These are phyloP conservation scores for Pythium brassicae DNA, from an alignment of 352 stramenopile species.

Conservation along the genomic window DNA sequence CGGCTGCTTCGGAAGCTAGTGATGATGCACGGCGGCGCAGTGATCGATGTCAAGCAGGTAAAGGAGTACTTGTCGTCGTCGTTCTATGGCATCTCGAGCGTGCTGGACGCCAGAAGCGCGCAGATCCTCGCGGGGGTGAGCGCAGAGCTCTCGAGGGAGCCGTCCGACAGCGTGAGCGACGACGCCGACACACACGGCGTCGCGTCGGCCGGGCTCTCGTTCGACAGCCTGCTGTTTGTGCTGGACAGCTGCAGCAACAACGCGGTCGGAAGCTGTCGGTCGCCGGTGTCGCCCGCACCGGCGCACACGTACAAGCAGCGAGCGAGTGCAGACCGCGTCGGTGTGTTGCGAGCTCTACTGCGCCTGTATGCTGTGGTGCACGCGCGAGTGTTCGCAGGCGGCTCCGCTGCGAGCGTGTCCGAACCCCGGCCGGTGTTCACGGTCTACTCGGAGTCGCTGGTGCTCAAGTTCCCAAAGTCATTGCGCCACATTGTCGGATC, in stretches of 20 bases:
- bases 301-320: slow-evolving; percentile 4
- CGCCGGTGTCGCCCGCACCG: neutral
- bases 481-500: slow-evolving; percentile 28
- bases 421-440: slow-evolving; percentile 28
- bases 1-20: slow-evolving; percentile 38
- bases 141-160: neutral
- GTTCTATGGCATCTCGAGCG: slow-evolving; percentile 27
- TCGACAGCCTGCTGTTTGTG: slow-evolving; percentile 32
- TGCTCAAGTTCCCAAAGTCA: slow-evolving; percentile 30
- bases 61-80: slow-evolving; percentile 31
- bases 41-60: slow-evolving; percentile 27
- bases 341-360: slow-evolving; percentile 29
- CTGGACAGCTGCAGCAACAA: slow-evolving; percentile 32
- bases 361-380: slow-evolving; percentile 31
- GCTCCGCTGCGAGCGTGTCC: neutral
- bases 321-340: neutral
- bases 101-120: slow-evolving; percentile 21
- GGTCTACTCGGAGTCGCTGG: slow-evolving; percentile 43
- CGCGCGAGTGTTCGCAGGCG: slow-evolving; percentile 6
- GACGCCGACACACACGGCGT: neutral
- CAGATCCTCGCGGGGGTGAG: slow-evolving; percentile 10
- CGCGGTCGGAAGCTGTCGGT: slow-evolving; percentile 1
- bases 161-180: neutral
- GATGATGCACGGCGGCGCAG: slow-evolving; percentile 10
- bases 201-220: slow-evolving; percentile 24